Percentiles rank a stretch among this genome's conserved stretches.
These are phyloP conservation scores for Sungouiella thailandica DNA, from an alignment of 805 yeast species.

Conservation along the genomic window DNA sequence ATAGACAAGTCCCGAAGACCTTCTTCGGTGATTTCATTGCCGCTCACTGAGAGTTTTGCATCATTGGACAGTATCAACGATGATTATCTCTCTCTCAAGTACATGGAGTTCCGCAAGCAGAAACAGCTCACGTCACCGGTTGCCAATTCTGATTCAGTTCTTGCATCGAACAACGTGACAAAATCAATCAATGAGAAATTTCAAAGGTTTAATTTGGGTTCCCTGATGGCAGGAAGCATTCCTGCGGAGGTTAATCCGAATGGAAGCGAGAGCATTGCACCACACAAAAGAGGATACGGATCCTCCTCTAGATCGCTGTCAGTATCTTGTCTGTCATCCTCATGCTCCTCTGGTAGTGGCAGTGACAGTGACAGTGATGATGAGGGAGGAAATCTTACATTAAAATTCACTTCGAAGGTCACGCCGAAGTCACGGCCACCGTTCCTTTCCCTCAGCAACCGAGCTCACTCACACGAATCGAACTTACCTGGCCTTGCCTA, in stretches of 20 bases:
- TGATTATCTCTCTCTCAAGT: slow-evolving; percentile 43
- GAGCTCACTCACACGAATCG: slow-evolving; percentile 42
- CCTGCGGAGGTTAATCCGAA: not conserved
- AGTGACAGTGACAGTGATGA: slow-evolving; percentile 32
- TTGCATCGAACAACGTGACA: slow-evolving; percentile 2
- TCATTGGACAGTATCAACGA: slow-evolving; percentile 67
- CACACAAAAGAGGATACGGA: slow-evolving; percentile 1
- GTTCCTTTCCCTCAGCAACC: slow-evolving; percentile 24
- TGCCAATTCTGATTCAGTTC: slow-evolving; percentile 8
- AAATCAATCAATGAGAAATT: slow-evolving; percentile 29
- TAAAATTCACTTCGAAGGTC: slow-evolving; percentile 40
- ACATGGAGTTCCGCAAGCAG: slow-evolving; percentile 26
- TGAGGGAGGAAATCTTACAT: slow-evolving; percentile 39
- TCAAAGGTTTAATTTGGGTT: slow-evolving; percentile 30
- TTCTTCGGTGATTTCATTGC: slow-evolving; percentile 70
- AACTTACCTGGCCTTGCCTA: slow-evolving; percentile 26
- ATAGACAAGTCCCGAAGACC: slow-evolving; percentile 23
- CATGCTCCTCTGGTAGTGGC: slow-evolving; percentile 10
- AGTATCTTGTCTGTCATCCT: slow-evolving; percentile 4
- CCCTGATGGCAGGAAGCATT: slow-evolving; percentile 27
- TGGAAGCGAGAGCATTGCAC: not conserved
- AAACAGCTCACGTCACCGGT: slow-evolving; percentile 5
- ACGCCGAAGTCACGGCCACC: slow-evolving; percentile 30
- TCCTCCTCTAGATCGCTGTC: slow-evolving; percentile 12
- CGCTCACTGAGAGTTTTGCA: slow-evolving; percentile 71